A percentile compares a stretch with the other conserved stretches of the same genome.
Evolutionary conservation across 768 basidiomycete species (phyloP).

Genomic region (Pleurotus tuber-regium): DNA sequence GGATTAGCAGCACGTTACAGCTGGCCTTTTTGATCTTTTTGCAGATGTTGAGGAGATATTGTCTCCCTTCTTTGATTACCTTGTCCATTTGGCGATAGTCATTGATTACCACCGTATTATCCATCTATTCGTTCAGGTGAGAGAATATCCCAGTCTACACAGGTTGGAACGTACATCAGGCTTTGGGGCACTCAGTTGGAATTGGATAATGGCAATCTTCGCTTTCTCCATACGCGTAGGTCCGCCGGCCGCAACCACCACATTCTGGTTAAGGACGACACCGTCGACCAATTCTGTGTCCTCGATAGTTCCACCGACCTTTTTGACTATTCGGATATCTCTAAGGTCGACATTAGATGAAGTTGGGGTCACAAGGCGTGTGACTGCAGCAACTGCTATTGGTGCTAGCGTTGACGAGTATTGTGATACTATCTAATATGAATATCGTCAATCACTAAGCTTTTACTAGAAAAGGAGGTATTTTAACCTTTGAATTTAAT

Average conservation of each 20-base stretch:
- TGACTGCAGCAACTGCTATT: constrained; percentile 96
- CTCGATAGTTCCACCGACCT: constrained; percentile 98
- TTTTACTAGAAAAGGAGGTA: background rate
- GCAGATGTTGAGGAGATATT: constrained; percentile 96
- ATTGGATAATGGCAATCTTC: constrained; percentile 97
- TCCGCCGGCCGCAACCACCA: constrained; percentile 86
- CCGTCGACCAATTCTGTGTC: constrained; percentile 97
- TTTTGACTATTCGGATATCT: constrained; percentile 96
- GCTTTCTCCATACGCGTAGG: constrained; percentile 97
- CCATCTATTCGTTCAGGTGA: constrained; percentile 66
- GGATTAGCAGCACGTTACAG: constrained; percentile 97
- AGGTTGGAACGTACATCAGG: constrained; percentile 67
- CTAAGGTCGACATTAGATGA: constrained; percentile 96
- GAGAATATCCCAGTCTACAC: constrained; percentile 11
- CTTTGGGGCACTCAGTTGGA: constrained; percentile 96
- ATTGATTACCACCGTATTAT: constrained; percentile 98
- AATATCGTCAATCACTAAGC: constrained; percentile 6
- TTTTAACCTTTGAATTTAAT: constrained; percentile 86
- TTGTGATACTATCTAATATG: constrained; percentile 90
- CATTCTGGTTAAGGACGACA: constrained; percentile 96
- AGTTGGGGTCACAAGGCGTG: constrained; percentile 81
- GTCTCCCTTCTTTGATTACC: constrained; percentile 97
- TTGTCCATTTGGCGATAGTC: constrained; percentile 99
- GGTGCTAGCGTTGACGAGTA: constrained; percentile 98
- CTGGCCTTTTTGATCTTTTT: constrained; percentile 99